phyloP scores from a whole-genome alignment of 768 basidiomycete species.

The Hericium coralloides region DNA sequence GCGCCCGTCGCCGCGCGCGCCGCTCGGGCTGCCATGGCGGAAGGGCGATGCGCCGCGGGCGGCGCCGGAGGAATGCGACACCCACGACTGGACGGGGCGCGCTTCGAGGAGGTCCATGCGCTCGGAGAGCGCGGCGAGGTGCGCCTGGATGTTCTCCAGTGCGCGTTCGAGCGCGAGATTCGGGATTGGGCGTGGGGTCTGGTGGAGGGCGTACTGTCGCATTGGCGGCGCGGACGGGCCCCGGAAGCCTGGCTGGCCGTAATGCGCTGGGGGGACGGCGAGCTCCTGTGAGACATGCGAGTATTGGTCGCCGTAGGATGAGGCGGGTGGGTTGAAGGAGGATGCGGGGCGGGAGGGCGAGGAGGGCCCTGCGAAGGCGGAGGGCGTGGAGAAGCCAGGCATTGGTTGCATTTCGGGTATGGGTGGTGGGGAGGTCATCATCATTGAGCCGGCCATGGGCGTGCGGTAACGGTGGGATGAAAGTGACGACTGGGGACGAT shows the following conservation, averaged over 20 bases:
- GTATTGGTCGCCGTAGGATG: conserved; percentile 7
- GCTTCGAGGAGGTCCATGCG: conserved; percentile 52
- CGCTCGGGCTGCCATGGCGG: conserved; percentile 10
- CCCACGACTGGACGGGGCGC: conserved; percentile 14
- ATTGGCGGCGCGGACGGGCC: conserved; percentile 7
- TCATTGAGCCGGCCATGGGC: conserved; percentile 54
- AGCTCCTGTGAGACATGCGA: background rate
- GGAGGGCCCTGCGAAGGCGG: conserved; percentile 52
- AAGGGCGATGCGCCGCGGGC: conserved; percentile 23
- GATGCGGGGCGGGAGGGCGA: conserved; percentile 29
- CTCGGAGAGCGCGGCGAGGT: conserved; percentile 74
- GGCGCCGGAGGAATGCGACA: conserved; percentile 27
- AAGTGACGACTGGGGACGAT: conserved; percentile 67
- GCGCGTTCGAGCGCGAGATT: conserved; percentile 59
- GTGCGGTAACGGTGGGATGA: conserved; percentile 76
- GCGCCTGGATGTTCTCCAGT: conserved; percentile 71
- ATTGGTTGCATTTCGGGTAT: conserved; percentile 64
- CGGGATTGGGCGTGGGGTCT: conserved; percentile 35
- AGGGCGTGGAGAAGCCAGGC: conserved; percentile 61
- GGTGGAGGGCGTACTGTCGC: conserved; percentile 12
- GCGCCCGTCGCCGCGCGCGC: conserved; percentile 5
- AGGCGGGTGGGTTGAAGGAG: conserved; percentile 24
- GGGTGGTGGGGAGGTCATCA: conserved; percentile 39
- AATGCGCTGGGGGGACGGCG: conserved; percentile 1
- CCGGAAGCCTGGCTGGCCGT: background rate